Base-by-base conservation (phyloP, 768 basidiomycete species). In the Boletus pseudopeckii region DNA sequence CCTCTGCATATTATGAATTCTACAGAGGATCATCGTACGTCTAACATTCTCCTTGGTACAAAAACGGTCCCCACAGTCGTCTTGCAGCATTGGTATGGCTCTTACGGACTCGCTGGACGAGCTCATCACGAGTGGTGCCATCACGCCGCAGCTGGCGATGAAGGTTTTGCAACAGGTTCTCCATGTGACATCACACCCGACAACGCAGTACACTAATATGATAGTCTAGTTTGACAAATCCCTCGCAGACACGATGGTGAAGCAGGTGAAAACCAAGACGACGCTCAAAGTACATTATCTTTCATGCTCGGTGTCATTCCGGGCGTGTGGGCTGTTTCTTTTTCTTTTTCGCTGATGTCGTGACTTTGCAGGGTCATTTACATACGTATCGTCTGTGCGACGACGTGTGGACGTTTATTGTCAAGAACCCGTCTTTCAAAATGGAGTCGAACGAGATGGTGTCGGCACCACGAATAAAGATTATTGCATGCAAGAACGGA, bases 391-490 rank as follows among this genome's bases (percentile, higher is more conserved):
- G 92, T 8, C 79, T 92, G 4, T 92, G 91, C 70, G 93, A 96
- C 74, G 94, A 95, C 66, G 96, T 98, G 45, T 98, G 97, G 97
- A 98, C 96, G 49, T 99, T 98, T 72, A 90, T 96, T 57, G 90
- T 98, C 47, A 91, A 93, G 71, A 86, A 95, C 62, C 88, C 95
- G 9, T 75, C 76, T 15, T 96, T 99, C 75, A 98, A 98, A 74
- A 93, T 98, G 88, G 97, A 99, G 71, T 82, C 85, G 59, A 90
- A 88, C 69, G 86, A 91, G 65, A 75, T 84, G 68, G 83, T 92
- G 53, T 74, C 70, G 38, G 80, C 88, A 5, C 80, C 81, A 28
- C 84, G 89, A 70, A 92, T 97, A 72, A 97, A 98, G 78, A 98
- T 99, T 55, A 94, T 99, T 59, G 96, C 97, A 6, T 98, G 96